Evolutionary conservation across 495 filamentous ascomycete genomes (phyloP), one percentile per base, ranked within the genome.

Genomic region (Bathelium albidoporum): DNA sequence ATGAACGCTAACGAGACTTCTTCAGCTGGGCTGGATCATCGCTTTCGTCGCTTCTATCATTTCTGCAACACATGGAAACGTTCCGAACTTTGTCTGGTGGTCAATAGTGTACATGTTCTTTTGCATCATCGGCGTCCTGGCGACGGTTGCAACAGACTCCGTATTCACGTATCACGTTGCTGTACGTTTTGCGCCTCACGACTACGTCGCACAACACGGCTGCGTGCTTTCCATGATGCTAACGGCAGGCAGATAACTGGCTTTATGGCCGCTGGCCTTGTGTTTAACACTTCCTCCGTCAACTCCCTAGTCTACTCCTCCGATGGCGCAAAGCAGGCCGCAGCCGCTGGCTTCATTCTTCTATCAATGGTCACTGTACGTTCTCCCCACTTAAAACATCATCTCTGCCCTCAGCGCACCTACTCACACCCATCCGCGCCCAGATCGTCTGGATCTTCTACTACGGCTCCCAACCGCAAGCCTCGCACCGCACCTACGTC

Each of bases 381-480:
- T 80, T 60, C 14, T n/a, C 20, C 22, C 2, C 32, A 34, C 2
- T 22, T 24, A 22, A 29, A 58, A 44, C 61, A 28, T 2, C 31
- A 20, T 60, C 26, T 29, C 58, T 43, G 65, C 20, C 24, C 24
- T 5, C 32, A 59, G 0, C 31, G 2, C 49, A 22, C 65, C 65
- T 61, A 64, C 36, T 36, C 18, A 16, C 14, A 10, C 49, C 20
- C 24, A 28, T n/a, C 29, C 16, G 11, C 24, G 32, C 1, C n/a
- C 70, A 97, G 93, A 89, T 97, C 70, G 83, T 97, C 58, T 99
- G 94, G 94, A 96, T 97, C 65, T 95, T 96, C 77, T 96, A 97
- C 78, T 99, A 95, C 70, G 94, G 94, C 62, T 96, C 94, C 9
- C 86, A 89, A 1, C 91, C 95, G 5, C 86, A 89, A 60, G 89